phyloP scores from a whole-genome alignment of 78 protist species.

The Isochrysis galbana region DNA sequence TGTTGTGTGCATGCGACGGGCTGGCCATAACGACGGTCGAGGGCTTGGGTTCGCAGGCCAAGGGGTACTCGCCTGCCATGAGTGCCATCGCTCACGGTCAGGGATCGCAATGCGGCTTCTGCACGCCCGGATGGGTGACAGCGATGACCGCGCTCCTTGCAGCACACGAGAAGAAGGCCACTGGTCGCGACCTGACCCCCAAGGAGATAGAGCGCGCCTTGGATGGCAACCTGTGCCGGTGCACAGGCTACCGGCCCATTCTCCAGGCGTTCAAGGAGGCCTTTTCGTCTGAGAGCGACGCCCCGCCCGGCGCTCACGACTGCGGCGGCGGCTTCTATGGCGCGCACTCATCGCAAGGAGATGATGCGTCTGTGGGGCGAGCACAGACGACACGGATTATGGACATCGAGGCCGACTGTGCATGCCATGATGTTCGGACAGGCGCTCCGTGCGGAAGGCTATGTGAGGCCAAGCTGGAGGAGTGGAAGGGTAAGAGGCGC shows the following conservation, averaged over 20 bases:
- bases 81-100: background rate
- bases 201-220: conserved; percentile 67
- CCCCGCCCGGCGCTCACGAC: background rate
- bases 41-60: conserved; percentile 34
- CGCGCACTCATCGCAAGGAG: background rate
- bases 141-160: conserved; percentile 23
- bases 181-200: too few species aligned
- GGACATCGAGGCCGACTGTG: background rate
- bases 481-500: background rate
- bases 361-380: background rate
- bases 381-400: background rate
- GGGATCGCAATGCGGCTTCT: conserved; percentile 72
- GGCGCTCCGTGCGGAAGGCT: background rate
- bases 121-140: conserved; percentile 54
- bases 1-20: conserved; percentile 13
- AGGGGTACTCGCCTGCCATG: background rate
- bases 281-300: too few species aligned
- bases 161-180: too few species aligned
- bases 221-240: conserved; percentile 95
- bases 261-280: conserved; percentile 53
- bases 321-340: background rate
- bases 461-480: background rate
- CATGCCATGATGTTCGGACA: background rate
- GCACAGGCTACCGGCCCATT: conserved; percentile 97
- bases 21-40: conserved; percentile 38